These are phyloP conservation scores for Solanum virginianum DNA, from an alignment of 257 asterid species.

Conservation along the genomic window DNA sequence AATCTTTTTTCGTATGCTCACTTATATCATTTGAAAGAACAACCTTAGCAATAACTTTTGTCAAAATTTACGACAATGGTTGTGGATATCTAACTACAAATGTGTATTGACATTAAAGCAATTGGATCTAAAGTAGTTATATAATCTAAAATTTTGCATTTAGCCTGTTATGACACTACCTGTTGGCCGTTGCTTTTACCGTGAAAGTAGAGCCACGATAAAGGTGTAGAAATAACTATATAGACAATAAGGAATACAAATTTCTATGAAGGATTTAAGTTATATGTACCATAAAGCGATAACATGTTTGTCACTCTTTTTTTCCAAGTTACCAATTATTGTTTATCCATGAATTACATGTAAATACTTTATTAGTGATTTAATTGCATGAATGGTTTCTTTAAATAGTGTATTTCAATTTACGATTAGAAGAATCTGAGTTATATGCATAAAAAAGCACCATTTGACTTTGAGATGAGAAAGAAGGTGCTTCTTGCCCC, in stretches of 20 bases:
- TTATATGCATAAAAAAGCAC: neutral
- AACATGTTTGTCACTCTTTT: neutral
- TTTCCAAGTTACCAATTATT: neutral
- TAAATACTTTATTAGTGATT: neutral
- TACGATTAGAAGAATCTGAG: neutral
- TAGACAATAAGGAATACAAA: neutral
- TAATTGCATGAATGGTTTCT: neutral
- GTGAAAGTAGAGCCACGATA: neutral
- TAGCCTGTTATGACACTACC: neutral
- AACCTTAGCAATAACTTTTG: neutral
- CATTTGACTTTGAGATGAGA: too few species aligned
- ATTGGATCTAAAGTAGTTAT: neutral
- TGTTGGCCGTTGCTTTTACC: neutral
- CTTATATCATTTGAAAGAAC: neutral
- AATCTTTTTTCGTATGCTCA: neutral
- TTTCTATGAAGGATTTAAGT: neutral
- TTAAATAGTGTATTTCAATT: neutral
- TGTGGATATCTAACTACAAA: neutral
- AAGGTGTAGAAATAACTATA: neutral
- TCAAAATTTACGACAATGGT: neutral
- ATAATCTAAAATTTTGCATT: neutral
- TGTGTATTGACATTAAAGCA: neutral
- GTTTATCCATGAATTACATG: neutral
- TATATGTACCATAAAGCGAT: neutral
- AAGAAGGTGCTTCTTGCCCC: too few species aligned